Evolutionary conservation across 129 eudicot genomes (phyloP).

Genomic region (Tanacetum coccineum): DNA sequence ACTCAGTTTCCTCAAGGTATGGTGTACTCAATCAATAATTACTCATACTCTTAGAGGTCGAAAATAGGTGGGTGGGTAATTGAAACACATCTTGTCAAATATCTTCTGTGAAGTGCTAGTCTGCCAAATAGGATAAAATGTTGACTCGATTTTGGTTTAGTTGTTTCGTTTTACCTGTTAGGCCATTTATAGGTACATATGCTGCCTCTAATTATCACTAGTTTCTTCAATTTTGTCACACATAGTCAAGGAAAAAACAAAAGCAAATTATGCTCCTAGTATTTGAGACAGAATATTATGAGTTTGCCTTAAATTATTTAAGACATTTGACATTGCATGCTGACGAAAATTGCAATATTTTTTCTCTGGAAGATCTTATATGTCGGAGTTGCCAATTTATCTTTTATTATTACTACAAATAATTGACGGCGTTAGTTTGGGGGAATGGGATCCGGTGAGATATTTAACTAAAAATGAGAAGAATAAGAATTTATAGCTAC

Average conservation of each 20-base stretch:
- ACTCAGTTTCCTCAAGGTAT: slow-evolving; percentile 61
- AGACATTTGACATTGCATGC: neutral
- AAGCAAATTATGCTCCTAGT: neutral
- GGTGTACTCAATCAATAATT: neutral
- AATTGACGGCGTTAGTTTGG: neutral
- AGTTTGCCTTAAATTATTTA: neutral
- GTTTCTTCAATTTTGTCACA: neutral
- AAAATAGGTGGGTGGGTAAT: neutral
- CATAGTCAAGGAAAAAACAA: neutral
- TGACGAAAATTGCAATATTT: neutral
- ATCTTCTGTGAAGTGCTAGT: neutral
- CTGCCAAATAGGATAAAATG: neutral
- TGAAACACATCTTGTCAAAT: neutral
- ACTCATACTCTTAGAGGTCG: neutral
- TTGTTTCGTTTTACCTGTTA: neutral
- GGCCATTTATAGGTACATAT: neutral
- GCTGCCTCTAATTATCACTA: neutral
- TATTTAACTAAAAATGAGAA: too few species aligned
- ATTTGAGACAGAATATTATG: neutral
- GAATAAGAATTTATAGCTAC: too few species aligned
- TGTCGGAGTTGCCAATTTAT: neutral
- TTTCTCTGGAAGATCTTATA: neutral
- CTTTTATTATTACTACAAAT: neutral
- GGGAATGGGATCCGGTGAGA: too few species aligned
- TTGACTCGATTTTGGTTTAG: neutral